Evolutionary conservation across 1,284 basidiomycete genomes (phyloP).

Genomic region (Cerrena zonata): DNA sequence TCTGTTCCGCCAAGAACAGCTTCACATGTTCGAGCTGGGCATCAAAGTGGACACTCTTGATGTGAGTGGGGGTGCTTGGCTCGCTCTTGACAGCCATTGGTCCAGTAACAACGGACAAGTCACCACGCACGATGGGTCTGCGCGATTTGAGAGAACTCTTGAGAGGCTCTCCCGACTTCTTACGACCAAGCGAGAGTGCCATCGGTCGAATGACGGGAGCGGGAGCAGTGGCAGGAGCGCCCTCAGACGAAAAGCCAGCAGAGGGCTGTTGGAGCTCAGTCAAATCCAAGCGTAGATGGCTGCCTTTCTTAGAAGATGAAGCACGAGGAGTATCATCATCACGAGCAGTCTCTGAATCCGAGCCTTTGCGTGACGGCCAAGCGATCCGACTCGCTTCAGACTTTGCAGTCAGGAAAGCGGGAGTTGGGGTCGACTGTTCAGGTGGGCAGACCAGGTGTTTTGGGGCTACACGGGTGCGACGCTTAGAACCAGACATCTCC

Average conservation of each 20-base stretch:
- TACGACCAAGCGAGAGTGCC: slow-evolving; percentile 38
- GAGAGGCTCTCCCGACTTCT: slow-evolving; percentile 89
- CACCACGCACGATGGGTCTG: slow-evolving; percentile 42
- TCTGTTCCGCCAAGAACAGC: slow-evolving; percentile 88
- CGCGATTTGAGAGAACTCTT: slow-evolving; percentile 83
- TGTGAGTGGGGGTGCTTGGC: slow-evolving; percentile 50
- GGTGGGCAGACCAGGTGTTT: slow-evolving; percentile 31
- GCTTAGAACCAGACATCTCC: slow-evolving; percentile 18
- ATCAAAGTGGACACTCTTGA: slow-evolving; percentile 91
- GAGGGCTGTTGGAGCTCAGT: not conserved
- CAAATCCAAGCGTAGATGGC: not conserved
- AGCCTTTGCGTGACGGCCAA: slow-evolving; percentile 6
- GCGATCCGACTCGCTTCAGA: slow-evolving; percentile 4
- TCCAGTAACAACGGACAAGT: slow-evolving; percentile 46
- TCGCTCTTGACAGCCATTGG: slow-evolving; percentile 48
- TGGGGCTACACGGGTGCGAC: slow-evolving; percentile 28
- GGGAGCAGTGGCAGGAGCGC: not conserved
- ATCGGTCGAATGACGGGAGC: slow-evolving; percentile 2
- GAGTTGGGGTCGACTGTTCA: slow-evolving; percentile 38
- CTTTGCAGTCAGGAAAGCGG: slow-evolving; percentile 28
- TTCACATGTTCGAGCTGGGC: slow-evolving; percentile 87
- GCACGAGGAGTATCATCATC: slow-evolving; percentile 9
- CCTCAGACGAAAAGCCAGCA: not conserved
- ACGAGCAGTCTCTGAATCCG: not conserved
- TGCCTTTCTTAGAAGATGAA: not conserved